Percentiles rank a stretch among this genome's conserved stretches.
phyloP scores from a whole-genome alignment of 2,329 filamentous ascomycete genomes.

The Stagonosporopsis rhizophila region DNA sequence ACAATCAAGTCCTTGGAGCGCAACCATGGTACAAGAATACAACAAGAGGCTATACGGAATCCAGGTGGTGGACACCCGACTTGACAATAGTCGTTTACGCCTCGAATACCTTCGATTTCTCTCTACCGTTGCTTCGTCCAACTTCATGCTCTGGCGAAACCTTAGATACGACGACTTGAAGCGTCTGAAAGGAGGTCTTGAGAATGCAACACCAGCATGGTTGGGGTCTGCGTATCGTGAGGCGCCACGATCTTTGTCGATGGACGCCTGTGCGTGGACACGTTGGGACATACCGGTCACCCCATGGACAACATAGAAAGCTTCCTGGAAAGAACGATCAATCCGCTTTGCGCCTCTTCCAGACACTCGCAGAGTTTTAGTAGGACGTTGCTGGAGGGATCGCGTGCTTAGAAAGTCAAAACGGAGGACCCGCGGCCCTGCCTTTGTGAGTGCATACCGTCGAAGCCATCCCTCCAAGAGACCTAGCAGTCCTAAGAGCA shows the following conservation, averaged over 20 bases:
- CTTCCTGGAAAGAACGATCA: background rate
- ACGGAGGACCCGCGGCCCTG: background rate
- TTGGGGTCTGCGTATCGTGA: background rate
- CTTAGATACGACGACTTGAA: background rate
- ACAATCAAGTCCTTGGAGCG: background rate
- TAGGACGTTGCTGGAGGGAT: background rate
- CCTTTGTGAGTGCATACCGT: background rate
- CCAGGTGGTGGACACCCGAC: background rate
- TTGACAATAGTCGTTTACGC: background rate
- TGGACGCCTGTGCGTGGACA: background rate
- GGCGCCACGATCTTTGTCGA: background rate
- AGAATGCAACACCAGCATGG: background rate
- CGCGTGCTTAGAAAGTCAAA: background rate
- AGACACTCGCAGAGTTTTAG: background rate
- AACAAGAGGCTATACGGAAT: background rate
- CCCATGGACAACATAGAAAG: slow-evolving; percentile 4
- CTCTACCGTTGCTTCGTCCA: background rate
- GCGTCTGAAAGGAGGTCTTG: background rate
- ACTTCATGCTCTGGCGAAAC: background rate
- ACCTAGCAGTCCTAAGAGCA: background rate
- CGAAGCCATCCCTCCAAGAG: background rate
- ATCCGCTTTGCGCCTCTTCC: background rate
- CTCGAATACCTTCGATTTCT: background rate
- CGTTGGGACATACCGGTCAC: background rate
- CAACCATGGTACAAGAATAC: background rate